Base-by-base conservation (phyloP, 768 basidiomycete species). In the Podaxis sp. region DNA sequence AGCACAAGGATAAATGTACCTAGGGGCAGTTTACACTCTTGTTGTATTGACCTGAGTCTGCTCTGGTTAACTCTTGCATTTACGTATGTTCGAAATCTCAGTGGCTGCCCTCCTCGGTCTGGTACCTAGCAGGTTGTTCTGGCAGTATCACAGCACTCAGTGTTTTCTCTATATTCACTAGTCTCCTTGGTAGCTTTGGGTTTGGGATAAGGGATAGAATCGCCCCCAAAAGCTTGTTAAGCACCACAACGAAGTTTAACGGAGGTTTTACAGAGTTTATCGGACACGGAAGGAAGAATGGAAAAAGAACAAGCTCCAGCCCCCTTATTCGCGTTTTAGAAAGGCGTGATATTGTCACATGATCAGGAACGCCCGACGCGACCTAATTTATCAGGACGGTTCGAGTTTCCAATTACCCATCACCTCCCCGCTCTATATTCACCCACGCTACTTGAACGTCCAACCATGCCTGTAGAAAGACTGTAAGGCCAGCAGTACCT, bases 301-400 rank as follows among this genome's bases (percentile, higher is more conserved):
- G 17, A 41, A 12, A n/a, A 41, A 41, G 40, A 33, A 10, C 40
- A 41, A 41, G 15, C 40, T 30, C 28, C 28, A 30, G 28, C 38
- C 17, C 6, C n/a, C n/a, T 46, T 17, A 22, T 46, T 46, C n/a
- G 17, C 41, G 41, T 44, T 44, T 8, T 17, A 20, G n/a, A 46
- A 46, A 17, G 33, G 52, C 33, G 33, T 38, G 54, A 40, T 22
- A 2, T 54, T 0, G 24, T 8, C 60, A 54, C 60, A 52, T 60
- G 61, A 24, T 40, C 54, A 13, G 20, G 36, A 13, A 44, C 48
- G 58, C 33, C 33, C 8, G 53, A 55, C 53, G 54, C 60, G 60
- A 62, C 61, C 55, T 62, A 49, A 62, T 62, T 50, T 62, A 62
- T 62, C 49, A 40, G 6, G 11, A 56, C 54, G 11, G 54, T 56